Evolutionary conservation across 352 stramenopile genomes (phyloP).

Genomic region (Pythium graminicola): DNA sequence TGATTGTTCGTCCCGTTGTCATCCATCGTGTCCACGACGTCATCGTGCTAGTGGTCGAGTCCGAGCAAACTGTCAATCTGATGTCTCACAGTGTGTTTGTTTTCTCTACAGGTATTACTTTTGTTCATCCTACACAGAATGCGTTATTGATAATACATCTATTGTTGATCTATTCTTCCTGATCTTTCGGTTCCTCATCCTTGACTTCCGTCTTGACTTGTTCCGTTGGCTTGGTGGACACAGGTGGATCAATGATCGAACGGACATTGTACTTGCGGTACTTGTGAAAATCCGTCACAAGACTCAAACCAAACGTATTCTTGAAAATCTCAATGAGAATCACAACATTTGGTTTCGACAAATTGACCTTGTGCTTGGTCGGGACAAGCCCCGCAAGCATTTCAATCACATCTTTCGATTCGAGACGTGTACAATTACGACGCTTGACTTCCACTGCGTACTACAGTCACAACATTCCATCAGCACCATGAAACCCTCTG

Average conservation of each 20-base stretch:
- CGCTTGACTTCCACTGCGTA: conserved; percentile 73
- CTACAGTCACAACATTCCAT: conserved; percentile 5
- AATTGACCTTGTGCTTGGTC: conserved; percentile 66
- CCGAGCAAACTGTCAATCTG: no score
- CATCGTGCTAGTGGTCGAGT: no score
- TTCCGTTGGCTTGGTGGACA: conserved; percentile 28
- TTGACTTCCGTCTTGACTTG: conserved; percentile 13
- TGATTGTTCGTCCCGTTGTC: no score
- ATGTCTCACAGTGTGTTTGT: no score
- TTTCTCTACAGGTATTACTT: not conserved
- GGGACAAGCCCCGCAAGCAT: conserved; percentile 49
- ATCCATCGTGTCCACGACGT: no score
- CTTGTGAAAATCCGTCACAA: conserved; percentile 69
- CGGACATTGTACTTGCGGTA: conserved; percentile 77
- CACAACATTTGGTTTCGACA: conserved; percentile 51
- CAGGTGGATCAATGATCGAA: conserved; percentile 57
- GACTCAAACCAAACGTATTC: conserved; percentile 64
- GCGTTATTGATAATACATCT: no score
- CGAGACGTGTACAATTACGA: conserved; percentile 67
- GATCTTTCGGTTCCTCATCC: conserved; percentile 1
- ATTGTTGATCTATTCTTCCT: conserved; percentile 19
- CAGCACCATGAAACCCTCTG: not conserved
- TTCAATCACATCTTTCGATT: conserved; percentile 70
- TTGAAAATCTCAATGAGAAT: conserved; percentile 73
- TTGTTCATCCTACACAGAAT: no score